Evolutionary conservation across 1,139 yeast genomes (phyloP).

Genomic region (Magnusiomyces suaveolens): DNA sequence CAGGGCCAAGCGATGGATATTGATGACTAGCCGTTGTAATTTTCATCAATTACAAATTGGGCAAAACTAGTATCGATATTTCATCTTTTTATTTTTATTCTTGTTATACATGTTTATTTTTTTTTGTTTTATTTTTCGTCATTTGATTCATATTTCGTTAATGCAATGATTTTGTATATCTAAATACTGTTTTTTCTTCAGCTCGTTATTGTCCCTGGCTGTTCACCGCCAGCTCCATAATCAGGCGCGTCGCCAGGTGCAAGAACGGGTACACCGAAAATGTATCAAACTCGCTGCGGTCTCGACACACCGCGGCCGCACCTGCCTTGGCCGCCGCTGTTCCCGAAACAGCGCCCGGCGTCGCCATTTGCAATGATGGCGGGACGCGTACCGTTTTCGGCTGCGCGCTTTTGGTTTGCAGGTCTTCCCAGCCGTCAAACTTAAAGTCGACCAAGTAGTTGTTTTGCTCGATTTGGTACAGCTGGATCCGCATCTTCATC

Average conservation of each 20-base stretch:
- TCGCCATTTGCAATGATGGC: constrained; percentile 2
- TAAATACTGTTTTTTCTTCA: neutral
- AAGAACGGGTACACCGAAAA: constrained; percentile 92
- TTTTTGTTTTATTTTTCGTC: too few relatives aligned
- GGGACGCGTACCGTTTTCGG: neutral
- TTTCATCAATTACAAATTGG: too few relatives aligned
- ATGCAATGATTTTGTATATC: neutral
- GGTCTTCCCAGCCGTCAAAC: constrained; percentile 88
- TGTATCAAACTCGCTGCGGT: constrained; percentile 39
- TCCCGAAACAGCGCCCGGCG: neutral
- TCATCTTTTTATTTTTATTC: too few relatives aligned
- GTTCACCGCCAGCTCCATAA: constrained; percentile 94
- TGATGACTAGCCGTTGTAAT: neutral
- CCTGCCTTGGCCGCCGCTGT: constrained; percentile 2
- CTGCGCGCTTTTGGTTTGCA: neutral
- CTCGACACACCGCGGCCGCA: constrained; percentile 14
- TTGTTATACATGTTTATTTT: neutral
- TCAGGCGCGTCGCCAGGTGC: constrained; percentile 82
- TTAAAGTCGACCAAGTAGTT: constrained; percentile 94
- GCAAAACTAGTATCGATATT: too few relatives aligned
- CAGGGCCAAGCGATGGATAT: neutral
- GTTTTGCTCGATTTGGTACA: constrained; percentile 91
- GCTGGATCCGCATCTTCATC: constrained; percentile 95
- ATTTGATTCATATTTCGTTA: neutral
- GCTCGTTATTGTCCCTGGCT: constrained; percentile 41